Evolutionary conservation across 805 yeast species (phyloP).

Genomic region (Kodamaea jinghongensis): DNA sequence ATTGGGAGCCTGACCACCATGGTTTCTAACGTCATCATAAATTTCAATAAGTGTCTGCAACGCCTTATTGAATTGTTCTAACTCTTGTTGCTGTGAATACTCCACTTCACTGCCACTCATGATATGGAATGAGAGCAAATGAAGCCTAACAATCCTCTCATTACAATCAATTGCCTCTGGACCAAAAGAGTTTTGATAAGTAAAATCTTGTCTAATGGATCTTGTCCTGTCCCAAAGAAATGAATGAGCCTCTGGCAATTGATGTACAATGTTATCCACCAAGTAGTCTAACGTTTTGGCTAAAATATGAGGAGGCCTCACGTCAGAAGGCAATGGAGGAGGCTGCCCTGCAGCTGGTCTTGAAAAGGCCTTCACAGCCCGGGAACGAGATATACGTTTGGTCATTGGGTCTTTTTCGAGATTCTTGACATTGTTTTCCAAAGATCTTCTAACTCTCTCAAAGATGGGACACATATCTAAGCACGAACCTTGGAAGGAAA

Average conservation of each 20-base stretch:
- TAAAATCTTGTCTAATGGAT: slow-evolving; percentile 94
- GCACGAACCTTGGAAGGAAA: slow-evolving; percentile 84
- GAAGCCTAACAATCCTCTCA: slow-evolving; percentile 87
- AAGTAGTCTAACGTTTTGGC: slow-evolving; percentile 67
- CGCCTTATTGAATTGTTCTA: slow-evolving; percentile 91
- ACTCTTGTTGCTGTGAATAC: slow-evolving; percentile 90
- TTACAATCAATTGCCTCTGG: slow-evolving; percentile 92
- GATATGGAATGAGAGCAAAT: slow-evolving; percentile 73
- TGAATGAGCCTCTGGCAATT: slow-evolving; percentile 81
- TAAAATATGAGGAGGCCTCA: slow-evolving; percentile 83
- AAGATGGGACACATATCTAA: slow-evolving; percentile 92
- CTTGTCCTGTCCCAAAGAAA: slow-evolving; percentile 97
- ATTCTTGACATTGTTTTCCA: slow-evolving; percentile 80
- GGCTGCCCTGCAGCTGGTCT: slow-evolving; percentile 99
- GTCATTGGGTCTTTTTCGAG: slow-evolving; percentile 64
- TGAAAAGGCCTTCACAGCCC: slow-evolving; percentile 88
- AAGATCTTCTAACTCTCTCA: slow-evolving; percentile 83
- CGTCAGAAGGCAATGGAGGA: slow-evolving; percentile 96
- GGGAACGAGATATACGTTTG: slow-evolving; percentile 51
- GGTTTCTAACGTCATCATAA: slow-evolving; percentile 72
- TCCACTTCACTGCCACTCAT: slow-evolving; percentile 75
- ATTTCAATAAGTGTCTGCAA: slow-evolving; percentile 85
- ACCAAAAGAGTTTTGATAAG: slow-evolving; percentile 90
- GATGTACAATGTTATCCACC: slow-evolving; percentile 57
- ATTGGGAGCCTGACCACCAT: slow-evolving; percentile 68